Evolutionary conservation across 2,329 filamentous ascomycete species (phyloP).

Genomic region (Penicillium vulpinum): DNA sequence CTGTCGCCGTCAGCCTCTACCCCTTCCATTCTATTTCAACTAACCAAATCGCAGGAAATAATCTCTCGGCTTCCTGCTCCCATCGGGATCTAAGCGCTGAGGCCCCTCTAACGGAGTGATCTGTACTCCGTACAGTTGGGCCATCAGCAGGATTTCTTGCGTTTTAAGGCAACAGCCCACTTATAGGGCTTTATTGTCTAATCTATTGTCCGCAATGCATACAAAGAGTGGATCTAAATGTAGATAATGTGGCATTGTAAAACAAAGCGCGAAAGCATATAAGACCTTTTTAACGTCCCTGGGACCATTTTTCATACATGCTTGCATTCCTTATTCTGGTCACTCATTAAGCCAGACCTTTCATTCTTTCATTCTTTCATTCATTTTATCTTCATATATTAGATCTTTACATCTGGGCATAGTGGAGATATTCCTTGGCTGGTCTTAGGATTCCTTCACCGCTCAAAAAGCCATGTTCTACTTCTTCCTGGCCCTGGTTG

Average conservation of each 20-base stretch:
- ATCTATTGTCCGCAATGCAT: not conserved
- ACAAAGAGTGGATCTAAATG: not conserved
- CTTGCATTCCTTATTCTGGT: not conserved
- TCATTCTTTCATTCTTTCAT: not conserved
- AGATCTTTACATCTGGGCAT: not conserved
- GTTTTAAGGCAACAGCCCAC: not conserved
- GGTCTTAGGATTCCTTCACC: slow-evolving; percentile 2
- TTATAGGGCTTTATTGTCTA: not conserved
- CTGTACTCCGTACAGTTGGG: no score
- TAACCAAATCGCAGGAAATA: not conserved
- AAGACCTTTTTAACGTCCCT: not conserved
- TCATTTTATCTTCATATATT: not conserved
- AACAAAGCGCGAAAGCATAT: not conserved
- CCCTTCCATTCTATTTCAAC: not conserved
- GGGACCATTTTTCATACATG: not conserved
- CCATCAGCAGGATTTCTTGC: not conserved
- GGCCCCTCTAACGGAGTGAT: no score
- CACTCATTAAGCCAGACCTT: not conserved
- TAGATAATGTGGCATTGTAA: not conserved
- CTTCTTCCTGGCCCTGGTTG: slow-evolving; percentile 20
- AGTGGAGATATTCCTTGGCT: slow-evolving; percentile 7
- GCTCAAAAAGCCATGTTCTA: slow-evolving; percentile 2
- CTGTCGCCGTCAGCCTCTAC: not conserved
- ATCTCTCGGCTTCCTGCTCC: not conserved
- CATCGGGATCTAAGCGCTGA: slow-evolving; percentile 1